These are phyloP conservation scores for Coemansia brasiliensis DNA, from an alignment of 192 early-diverging fungal genomes.

Conservation along the genomic window DNA sequence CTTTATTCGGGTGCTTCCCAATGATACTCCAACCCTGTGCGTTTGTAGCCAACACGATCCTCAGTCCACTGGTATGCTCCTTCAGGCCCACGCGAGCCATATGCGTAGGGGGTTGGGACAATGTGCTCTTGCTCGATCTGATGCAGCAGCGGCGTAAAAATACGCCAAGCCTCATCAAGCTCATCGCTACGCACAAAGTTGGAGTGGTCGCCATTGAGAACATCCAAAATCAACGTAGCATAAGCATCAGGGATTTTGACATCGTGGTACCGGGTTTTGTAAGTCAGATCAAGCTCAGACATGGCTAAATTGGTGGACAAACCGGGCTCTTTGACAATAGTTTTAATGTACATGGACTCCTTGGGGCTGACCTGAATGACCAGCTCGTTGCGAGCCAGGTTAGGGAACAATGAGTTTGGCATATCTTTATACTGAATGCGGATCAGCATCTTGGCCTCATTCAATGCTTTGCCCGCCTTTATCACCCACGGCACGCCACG, in stretches of 20 bases:
- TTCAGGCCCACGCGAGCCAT: conserved; percentile 81
- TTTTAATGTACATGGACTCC: conserved; percentile 97
- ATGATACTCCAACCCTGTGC: conserved; percentile 48
- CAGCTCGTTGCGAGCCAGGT: conserved; percentile 88
- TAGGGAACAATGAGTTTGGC: conserved; percentile 75
- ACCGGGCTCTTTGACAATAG: conserved; percentile 93
- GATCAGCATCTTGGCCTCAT: conserved; percentile 91
- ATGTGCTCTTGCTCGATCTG: conserved; percentile 72
- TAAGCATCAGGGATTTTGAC: conserved; percentile 96
- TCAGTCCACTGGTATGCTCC: conserved; percentile 67
- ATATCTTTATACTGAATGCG: conserved; percentile 97
- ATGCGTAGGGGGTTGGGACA: conserved; percentile 72
- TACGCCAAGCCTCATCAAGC: conserved; percentile 95
- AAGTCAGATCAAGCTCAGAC: conserved; percentile 92
- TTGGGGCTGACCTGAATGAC: conserved; percentile 93
- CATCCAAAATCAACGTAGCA: conserved; percentile 90
- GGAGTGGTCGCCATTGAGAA: conserved; percentile 87
- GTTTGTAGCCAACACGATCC: conserved; percentile 54
- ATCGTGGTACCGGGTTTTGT: conserved; percentile 83
- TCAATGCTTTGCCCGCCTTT: conserved; percentile 85
- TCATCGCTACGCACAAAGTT: conserved; percentile 95
- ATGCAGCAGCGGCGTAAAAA: conserved; percentile 95
- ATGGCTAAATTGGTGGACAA: conserved; percentile 80
- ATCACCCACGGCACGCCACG: conserved; percentile 67
- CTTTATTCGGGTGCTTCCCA: conserved; percentile 45